Base-by-base conservation (phyloP, 1,284 basidiomycete species). In the Coniophora puteana region DNA sequence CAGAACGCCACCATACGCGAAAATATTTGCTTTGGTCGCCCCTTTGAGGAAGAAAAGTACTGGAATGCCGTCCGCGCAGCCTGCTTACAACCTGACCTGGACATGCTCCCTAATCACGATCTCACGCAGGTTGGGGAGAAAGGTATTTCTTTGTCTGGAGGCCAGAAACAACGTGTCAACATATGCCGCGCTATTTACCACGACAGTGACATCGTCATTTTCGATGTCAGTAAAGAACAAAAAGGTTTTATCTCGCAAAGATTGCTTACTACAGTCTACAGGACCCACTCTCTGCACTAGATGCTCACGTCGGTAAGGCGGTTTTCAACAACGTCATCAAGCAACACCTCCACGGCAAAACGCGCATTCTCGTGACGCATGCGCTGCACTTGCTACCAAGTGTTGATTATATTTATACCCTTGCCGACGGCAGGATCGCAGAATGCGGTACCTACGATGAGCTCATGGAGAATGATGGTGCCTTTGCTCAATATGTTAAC, bases 71-170 rank as follows among this genome's bases (percentile, higher is more conserved):
- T 87, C 20, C 63, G 67, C 11, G 78, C 80, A 48, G 69, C 81
- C 0, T 83, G 76, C 49, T 67, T 88, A 24, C 78, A 80, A 45
- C 66, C 74, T 8, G 83, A 87, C 57, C 59, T 87, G 25, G 76
- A 76, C 35, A 68, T 83, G 45, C 67, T 87, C 13, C 78, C 82
- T 2, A 68, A 77, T 40, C 81, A 83, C 3, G 84, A 96, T 55
- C 57, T 85, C 47, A 95, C 93, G 0, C 89, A 93, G 59, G 93
- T 95, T 37, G 92, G 92, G n/a, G 91, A 93, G 63, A 89, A 83
- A 70, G 84, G 85, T n/a, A 86, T 92, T 38, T 84, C 82, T 12
- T 72, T 91, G 8, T 88, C 83, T 29, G 89, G 92, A 7, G 89
- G 89, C 3, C 87, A 90, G 59, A 85, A 85, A 52, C 84, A 88